Percentiles rank a stretch among this genome's conserved stretches.
These are phyloP conservation scores for Fusarium albidum DNA, from an alignment of 2,329 filamentous ascomycete species.

Conservation along the genomic window DNA sequence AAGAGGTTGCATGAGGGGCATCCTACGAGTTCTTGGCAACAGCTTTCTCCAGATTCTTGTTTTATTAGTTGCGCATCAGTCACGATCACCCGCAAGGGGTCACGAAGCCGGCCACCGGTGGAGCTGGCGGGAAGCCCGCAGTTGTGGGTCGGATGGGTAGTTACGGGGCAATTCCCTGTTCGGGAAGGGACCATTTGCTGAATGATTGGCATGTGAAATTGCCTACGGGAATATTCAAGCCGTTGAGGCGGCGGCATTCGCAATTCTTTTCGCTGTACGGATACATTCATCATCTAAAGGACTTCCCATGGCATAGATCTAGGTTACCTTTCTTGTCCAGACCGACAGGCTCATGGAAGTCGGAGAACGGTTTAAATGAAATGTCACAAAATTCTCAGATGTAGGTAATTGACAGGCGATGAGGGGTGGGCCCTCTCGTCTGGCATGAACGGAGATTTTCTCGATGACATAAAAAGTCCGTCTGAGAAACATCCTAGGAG, in stretches of 20 bases:
- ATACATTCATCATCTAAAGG: too few species aligned
- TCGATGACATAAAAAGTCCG: constrained; percentile 10
- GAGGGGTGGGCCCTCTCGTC: constrained; percentile 3
- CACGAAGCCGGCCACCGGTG: not conserved
- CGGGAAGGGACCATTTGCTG: not conserved
- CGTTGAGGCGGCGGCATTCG: not conserved
- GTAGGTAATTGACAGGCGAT: not conserved
- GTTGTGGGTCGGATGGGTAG: constrained; percentile 12
- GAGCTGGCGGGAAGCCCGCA: constrained; percentile 21
- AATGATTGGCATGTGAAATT: constrained; percentile 28
- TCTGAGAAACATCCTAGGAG: not conserved
- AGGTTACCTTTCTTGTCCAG: too few species aligned
- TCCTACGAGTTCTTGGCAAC: constrained; percentile 25
- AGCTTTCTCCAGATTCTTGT: constrained; percentile 3
- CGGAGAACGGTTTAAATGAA: too few species aligned
- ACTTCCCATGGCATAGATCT: too few species aligned
- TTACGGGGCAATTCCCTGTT: constrained; percentile 18
- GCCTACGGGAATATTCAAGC: not conserved
- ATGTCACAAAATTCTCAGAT: not conserved
- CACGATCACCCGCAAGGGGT: constrained; percentile 17
- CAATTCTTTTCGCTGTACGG: too few species aligned
- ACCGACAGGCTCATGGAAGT: too few species aligned
- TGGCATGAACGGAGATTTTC: constrained; percentile 5
- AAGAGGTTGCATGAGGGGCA: constrained; percentile 18
- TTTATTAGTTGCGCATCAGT: constrained; percentile 15